Evolutionary conservation across 1,284 basidiomycete species (phyloP), one percentile per base, ranked within the genome.

Genomic region (Irpex rosettiformis): DNA sequence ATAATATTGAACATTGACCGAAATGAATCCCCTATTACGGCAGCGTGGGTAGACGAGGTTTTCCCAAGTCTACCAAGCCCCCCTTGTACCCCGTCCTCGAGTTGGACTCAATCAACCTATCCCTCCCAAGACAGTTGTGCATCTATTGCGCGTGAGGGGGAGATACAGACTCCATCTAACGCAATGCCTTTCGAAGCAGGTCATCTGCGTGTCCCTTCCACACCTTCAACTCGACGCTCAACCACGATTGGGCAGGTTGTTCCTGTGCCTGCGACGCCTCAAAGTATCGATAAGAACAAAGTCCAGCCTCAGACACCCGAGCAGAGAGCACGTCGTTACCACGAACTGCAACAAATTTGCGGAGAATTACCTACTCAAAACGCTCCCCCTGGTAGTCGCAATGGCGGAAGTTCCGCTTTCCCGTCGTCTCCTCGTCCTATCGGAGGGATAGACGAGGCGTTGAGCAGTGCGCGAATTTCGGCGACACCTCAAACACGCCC

Each of bases 61-160:
- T 3, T n/a, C 21, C 29, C 40, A 49, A 30, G 37, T 53, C 13
- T 52, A 2, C 16, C 27, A 8, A 28, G 13, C 25, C 37, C 16
- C 30, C 10, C 63, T 62, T 61, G 24, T 8, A 51, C 21, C 18
- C 56, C 48, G n/a, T 52, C 56, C 28, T 30, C 29, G 11, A 22
- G 11, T 54, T 5, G 8, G 3, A 11, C 16, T 10, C 52, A 54
- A 54, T 1, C 25, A 21, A 7, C 18, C 10, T 22, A n/a, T 18
- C 52, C 29, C n/a, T 18, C n/a, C 52, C 2, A 25, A 42, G 28
- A 13, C 29, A 47, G n/a, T 7, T 45, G 55, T 22, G 55, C 55
- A 13, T n/a, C 30, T 8, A 24, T 24, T 13, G 56, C 56, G 13
- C 48, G 56, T 28, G 48, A 30, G 5, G 22, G 52, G 45, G 16